Conservation (phyloP, 2,329 filamentous ascomycete species). For the Pseudopyrenochaeta lycopersici region DNA sequence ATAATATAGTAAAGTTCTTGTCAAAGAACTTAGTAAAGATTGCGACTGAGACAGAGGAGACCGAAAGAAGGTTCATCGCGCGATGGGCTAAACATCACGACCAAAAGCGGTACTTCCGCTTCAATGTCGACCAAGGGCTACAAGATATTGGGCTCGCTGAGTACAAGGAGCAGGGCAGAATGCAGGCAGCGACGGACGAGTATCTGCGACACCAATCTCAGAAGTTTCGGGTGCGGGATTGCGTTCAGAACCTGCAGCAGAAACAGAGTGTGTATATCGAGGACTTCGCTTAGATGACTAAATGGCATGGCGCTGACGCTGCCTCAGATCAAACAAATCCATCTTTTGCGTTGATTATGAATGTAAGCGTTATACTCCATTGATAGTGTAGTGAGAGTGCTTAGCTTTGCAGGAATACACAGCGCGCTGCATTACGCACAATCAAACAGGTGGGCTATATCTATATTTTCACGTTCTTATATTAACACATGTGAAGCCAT, state of each 20-base stretch:
- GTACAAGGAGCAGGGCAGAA: slow-evolving; percentile 13
- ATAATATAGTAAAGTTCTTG: slow-evolving; percentile 12
- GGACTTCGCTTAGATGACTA: slow-evolving; percentile 8
- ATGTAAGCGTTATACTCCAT: background rate
- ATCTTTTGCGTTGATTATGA: background rate
- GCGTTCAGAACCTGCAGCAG: slow-evolving; percentile 12
- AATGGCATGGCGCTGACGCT: background rate
- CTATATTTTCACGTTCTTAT: too few species aligned
- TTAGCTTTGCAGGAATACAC: background rate
- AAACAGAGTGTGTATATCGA: slow-evolving; percentile 27
- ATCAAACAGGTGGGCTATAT: background rate
- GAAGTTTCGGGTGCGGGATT: slow-evolving; percentile 14
- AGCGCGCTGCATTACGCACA: background rate
- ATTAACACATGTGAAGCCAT: too few species aligned
- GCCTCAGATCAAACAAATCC: background rate
- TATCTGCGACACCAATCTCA: slow-evolving; percentile 7
- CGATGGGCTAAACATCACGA: slow-evolving; percentile 4
- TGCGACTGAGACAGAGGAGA: slow-evolving; percentile 17
- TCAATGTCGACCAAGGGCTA: slow-evolving; percentile 24
- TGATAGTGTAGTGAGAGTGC: background rate
- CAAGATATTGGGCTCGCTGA: slow-evolving; percentile 15
- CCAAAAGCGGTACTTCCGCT: slow-evolving; percentile 13
- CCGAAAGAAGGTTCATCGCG: slow-evolving; percentile 5
- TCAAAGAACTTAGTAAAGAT: slow-evolving; percentile 7
- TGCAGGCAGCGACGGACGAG: slow-evolving; percentile 11